Evolutionary conservation across 371 early-diverging fungal species (phyloP).

Genomic region (Nematocida displodere): DNA sequence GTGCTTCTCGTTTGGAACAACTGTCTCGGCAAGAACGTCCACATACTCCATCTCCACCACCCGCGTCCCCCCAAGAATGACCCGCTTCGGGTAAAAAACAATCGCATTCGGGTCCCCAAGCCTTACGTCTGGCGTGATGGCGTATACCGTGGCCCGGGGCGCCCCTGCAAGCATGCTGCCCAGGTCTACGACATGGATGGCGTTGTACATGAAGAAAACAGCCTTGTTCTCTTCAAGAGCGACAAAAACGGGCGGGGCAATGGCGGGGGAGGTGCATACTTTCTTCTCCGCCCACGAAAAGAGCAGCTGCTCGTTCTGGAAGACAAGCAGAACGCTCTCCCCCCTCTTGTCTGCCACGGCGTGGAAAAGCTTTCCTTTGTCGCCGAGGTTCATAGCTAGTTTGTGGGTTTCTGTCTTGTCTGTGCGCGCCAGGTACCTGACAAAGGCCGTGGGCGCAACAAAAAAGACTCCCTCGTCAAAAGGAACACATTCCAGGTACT

Average conservation of each 20-base stretch:
- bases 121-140: not conserved
- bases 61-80: not conserved
- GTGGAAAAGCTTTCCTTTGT: not conserved
- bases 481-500: slow-evolving; percentile 6
- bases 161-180: not conserved
- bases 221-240: not conserved
- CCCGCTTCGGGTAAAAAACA: not conserved
- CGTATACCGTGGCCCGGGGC: not conserved
- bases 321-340: slow-evolving; percentile 23
- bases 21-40: not conserved
- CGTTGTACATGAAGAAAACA: not conserved
- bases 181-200: not conserved
- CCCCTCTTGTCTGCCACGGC: slow-evolving; percentile 2
- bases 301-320: not conserved
- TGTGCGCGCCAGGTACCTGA: slow-evolving; percentile 2
- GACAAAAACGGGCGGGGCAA: not conserved
- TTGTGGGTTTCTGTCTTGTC: not conserved
- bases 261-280: not conserved
- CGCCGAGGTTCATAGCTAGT: not conserved
- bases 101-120: not conserved
- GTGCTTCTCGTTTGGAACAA: not conserved
- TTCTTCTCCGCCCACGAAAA: not conserved
- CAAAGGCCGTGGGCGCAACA: not conserved
- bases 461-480: slow-evolving; percentile 29
- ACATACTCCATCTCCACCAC: not conserved